phyloP scores from a whole-genome alignment of 1,284 basidiomycete species.

The Melampsora abietis-canadensis region DNA sequence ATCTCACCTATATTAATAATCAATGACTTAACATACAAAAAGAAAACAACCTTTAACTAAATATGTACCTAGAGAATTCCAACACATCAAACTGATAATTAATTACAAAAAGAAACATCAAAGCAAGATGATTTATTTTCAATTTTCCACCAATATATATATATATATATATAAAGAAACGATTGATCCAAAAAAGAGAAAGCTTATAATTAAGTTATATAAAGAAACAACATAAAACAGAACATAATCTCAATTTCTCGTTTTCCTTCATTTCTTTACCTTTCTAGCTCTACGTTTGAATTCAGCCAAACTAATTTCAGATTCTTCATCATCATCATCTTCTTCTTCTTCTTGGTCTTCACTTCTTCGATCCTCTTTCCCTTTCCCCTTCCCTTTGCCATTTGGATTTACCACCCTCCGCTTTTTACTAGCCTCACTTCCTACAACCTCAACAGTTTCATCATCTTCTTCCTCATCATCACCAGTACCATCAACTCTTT shows the following conservation, averaged over 20 bases:
- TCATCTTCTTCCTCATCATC: background rate
- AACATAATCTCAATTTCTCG: no score
- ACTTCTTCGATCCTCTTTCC: no score
- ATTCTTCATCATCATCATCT: constrained; percentile 17
- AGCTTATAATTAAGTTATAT: background rate
- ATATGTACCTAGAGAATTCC: no score
- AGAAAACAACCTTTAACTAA: no score
- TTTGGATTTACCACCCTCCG: no score
- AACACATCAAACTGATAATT: no score
- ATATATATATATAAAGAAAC: background rate
- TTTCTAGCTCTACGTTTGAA: constrained; percentile 13
- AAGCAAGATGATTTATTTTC: no score
- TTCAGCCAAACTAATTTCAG: constrained; percentile 37
- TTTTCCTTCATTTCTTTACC: background rate
- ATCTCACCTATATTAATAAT: no score
- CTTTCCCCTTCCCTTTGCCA: no score
- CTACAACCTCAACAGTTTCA: background rate
- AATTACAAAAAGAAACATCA: no score
- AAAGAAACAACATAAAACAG: background rate
- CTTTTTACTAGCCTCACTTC: background rate
- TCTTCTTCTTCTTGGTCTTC: constrained; percentile 12
- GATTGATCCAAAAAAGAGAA: background rate
- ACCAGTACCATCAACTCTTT: constrained; percentile 1
- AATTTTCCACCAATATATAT: no score
- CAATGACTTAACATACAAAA: no score